Conservation (phyloP, 768 basidiomycete genomes). For the Trametes sanguinea region DNA sequence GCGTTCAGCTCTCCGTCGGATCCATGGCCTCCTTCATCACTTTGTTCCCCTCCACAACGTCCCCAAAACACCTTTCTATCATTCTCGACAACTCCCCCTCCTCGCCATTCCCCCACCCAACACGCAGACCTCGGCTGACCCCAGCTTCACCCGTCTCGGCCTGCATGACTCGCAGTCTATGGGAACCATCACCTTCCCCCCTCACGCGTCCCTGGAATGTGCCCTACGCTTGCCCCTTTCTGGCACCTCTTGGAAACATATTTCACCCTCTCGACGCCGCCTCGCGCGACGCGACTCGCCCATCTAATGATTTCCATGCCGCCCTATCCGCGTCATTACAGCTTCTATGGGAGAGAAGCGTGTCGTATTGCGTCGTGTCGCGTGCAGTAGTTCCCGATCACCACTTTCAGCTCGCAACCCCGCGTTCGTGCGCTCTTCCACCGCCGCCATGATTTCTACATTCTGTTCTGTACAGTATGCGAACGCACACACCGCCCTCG, state of each 20-base stretch:
- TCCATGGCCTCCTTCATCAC: too few relatives aligned
- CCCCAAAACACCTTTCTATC: not conserved
- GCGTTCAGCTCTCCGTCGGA: too few relatives aligned
- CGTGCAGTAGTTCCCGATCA: not conserved
- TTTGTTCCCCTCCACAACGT: too few relatives aligned
- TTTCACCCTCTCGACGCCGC: not conserved
- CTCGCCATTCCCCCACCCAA: not conserved
- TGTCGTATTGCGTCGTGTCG: not conserved
- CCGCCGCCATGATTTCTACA: not conserved
- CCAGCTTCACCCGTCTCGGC: not conserved
- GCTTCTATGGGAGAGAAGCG: constrained; percentile 10
- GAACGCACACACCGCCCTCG: not conserved
- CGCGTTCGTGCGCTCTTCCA: too few relatives aligned
- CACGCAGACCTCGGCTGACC: constrained; percentile 3
- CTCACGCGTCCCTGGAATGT: not conserved
- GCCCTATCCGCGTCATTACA: constrained; percentile 3
- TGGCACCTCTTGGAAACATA: constrained; percentile 12
- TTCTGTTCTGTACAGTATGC: not conserved
- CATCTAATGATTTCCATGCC: not conserved
- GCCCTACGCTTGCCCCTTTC: not conserved
- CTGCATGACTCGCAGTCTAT: constrained; percentile 2
- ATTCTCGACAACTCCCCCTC: not conserved
- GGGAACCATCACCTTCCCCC: constrained; percentile 10
- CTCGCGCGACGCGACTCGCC: not conserved
- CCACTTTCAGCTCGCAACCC: not conserved